Evolutionary conservation across 2,329 filamentous ascomycete genomes (phyloP).

Genomic region (Tolypocladium nubicola): DNA sequence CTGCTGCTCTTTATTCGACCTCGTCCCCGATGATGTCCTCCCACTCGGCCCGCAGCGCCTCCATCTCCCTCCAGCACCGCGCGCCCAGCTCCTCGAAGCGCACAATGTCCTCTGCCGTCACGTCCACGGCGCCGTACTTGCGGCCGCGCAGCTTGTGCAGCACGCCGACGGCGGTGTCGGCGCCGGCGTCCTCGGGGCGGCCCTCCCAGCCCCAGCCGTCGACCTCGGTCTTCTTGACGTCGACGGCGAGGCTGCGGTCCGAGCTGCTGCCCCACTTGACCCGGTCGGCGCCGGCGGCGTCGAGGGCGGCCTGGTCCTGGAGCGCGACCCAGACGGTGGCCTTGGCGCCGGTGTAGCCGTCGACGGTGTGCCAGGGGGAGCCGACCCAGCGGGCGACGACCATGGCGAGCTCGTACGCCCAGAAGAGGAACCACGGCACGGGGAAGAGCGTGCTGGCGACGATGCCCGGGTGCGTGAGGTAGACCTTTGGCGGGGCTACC

Average conservation of each 20-base stretch:
- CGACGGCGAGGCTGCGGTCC: slow-evolving; percentile 44
- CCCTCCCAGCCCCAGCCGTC: slow-evolving; percentile 75
- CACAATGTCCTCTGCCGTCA: slow-evolving; percentile 48
- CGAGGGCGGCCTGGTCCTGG: slow-evolving; percentile 50
- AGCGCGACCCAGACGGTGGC: slow-evolving; percentile 73
- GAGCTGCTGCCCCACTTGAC: slow-evolving; percentile 79
- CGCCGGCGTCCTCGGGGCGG: slow-evolving; percentile 33
- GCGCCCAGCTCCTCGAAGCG: slow-evolving; percentile 53
- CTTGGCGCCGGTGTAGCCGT: slow-evolving; percentile 66
- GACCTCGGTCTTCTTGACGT: slow-evolving; percentile 69
- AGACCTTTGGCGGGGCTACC: slow-evolving; percentile 46
- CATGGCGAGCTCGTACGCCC: slow-evolving; percentile 57
- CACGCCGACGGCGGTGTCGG: slow-evolving; percentile 33
- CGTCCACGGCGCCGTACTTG: slow-evolving; percentile 43
- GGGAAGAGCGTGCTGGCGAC: slow-evolving; percentile 74
- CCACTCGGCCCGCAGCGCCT: slow-evolving; percentile 59
- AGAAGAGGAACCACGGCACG: slow-evolving; percentile 57
- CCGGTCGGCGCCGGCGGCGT: slow-evolving; percentile 42
- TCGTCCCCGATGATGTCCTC: slow-evolving; percentile 26
- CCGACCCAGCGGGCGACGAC: slow-evolving; percentile 67
- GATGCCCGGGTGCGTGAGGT: slow-evolving; percentile 78
- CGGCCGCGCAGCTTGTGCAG: slow-evolving; percentile 45
- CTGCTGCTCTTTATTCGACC: background rate
- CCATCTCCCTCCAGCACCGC: slow-evolving; percentile 59
- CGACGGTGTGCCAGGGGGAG: slow-evolving; percentile 77